Evolutionary conservation across 2,329 filamentous ascomycete genomes (phyloP).

Genomic region (Coniella vitis): DNA sequence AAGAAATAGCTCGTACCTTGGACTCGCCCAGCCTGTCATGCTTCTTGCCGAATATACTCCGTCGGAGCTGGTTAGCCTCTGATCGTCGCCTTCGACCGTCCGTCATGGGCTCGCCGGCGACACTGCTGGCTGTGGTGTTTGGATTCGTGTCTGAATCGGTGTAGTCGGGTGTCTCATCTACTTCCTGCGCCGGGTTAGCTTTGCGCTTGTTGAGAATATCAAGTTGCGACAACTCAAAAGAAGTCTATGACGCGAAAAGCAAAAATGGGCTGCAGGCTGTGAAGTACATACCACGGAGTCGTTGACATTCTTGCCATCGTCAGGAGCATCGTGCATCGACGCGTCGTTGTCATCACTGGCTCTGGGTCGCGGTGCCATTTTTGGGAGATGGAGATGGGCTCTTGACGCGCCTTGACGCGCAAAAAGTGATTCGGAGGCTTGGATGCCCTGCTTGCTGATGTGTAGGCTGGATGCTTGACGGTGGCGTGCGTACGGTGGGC

Average conservation of each 20-base stretch:
- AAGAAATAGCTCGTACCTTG: conserved; percentile 54
- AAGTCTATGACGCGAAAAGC: background rate
- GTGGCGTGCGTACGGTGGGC: background rate
- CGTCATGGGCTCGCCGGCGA: conserved; percentile 63
- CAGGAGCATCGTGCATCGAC: conserved; percentile 56
- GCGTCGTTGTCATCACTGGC: conserved; percentile 52
- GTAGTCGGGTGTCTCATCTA: conserved; percentile 60
- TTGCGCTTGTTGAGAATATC: background rate
- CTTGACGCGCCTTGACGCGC: conserved; percentile 36
- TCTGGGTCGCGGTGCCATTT: conserved; percentile 53
- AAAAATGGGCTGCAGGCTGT: background rate
- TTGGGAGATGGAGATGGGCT: conserved; percentile 23
- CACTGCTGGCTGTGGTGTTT: conserved; percentile 73
- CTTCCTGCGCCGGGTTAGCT: conserved; percentile 34
- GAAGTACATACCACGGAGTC: conserved; percentile 44
- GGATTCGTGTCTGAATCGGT: conserved; percentile 62
- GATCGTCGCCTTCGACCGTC: conserved; percentile 83
- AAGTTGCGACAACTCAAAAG: background rate
- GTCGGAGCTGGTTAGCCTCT: conserved; percentile 81
- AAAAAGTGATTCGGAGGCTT: conserved; percentile 7
- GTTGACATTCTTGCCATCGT: conserved; percentile 29
- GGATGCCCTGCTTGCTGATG: conserved; percentile 4
- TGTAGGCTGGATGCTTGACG: background rate
- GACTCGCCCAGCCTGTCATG: conserved; percentile 87
- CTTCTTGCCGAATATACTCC: conserved; percentile 91